Conservation (phyloP, 2,329 filamentous ascomycete genomes). For the Arthrobotrys megalospora region DNA sequence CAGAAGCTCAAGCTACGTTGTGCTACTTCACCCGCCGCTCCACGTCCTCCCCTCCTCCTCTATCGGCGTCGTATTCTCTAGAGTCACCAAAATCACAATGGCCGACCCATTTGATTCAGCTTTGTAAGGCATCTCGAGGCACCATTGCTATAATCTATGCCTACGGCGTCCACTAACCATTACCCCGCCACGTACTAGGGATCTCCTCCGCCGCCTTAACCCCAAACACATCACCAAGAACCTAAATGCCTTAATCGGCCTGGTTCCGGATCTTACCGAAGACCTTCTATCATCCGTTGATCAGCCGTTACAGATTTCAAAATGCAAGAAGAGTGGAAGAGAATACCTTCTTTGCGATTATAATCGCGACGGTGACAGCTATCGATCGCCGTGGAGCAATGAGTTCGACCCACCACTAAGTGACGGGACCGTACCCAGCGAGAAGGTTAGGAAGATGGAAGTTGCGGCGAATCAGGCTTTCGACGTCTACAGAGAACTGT, state of each 20-base stretch:
- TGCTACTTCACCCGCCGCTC: slow-evolving; percentile 35
- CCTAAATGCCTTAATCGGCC: slow-evolving; percentile 87
- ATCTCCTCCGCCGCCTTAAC: slow-evolving; percentile 97
- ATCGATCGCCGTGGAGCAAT: slow-evolving; percentile 98
- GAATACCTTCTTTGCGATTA: slow-evolving; percentile 99
- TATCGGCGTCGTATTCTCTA: slow-evolving; percentile 63
- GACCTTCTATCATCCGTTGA: slow-evolving; percentile 98
- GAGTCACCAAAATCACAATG: slow-evolving; percentile 69
- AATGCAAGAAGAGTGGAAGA: slow-evolving; percentile 88
- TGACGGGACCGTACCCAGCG: slow-evolving; percentile 89
- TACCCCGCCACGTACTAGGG: slow-evolving; percentile 72
- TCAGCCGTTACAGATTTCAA: slow-evolving; percentile 88
- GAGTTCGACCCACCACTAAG: slow-evolving; percentile 94
- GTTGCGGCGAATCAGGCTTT: slow-evolving; percentile 94
- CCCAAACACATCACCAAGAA: slow-evolving; percentile 91
- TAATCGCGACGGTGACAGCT: slow-evolving; percentile 98
- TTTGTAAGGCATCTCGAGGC: slow-evolving; percentile 73
- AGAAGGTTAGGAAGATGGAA: slow-evolving; percentile 93
- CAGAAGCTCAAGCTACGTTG: slow-evolving; percentile 48
- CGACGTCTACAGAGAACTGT: slow-evolving; percentile 93
- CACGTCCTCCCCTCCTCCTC: slow-evolving; percentile 16
- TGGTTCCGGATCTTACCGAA: slow-evolving; percentile 93
- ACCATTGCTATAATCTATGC: slow-evolving; percentile 38
- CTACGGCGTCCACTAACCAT: slow-evolving; percentile 36
- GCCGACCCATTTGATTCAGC: slow-evolving; percentile 80